Evolutionary conservation across 306 rosid species (phyloP), one percentile per base, ranked within the genome.

Genomic region (Lupinus albus): DNA sequence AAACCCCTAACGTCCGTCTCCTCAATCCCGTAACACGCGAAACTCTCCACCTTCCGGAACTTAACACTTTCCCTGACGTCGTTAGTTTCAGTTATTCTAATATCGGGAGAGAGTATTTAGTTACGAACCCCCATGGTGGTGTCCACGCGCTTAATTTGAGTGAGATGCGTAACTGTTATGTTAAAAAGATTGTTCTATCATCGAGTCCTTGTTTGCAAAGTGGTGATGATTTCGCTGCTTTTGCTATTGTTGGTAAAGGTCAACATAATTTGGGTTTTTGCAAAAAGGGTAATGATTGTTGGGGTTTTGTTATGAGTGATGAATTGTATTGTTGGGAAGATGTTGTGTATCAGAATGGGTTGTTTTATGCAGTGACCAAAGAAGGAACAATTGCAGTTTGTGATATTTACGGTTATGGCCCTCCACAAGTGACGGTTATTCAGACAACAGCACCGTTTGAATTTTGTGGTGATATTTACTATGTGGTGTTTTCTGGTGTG

Each of bases 1-100:
- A 89, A 1, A 68, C 82, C 60, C 91, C 96, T 0, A 12, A 76
- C 0, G 48, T 89, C 54, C 72, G 70, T 50, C 86, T 89, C 50
- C 70, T 89, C 0, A 87, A 89, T 65, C 86, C 89, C 6, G 63
- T 87, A 9, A 87, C 94, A 1, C 67, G 85, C 5, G 70, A 75
- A 11, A 78, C 56, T 28, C 70, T 69, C 38, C 45, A 11, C 38
- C 89, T 89, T 16, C 96, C 96, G 67, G 81, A 94, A 1, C 81
- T 87, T 46, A 42, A 86, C 50, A 25, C 84, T 50, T 85, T 87
- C 70, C 96, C 96, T 15, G 80, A 79, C 72, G 88, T 89, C 4
- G 73, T 72, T 9, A 53, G 72, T 38, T 89, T 89, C 64, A 73
- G 65, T 36, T 76, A 73, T 58, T 74, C 91, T 3, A 78, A 80